These are phyloP conservation scores for Rubroboletus satanas DNA, from an alignment of 768 basidiomycete genomes.

Conservation along the genomic window DNA sequence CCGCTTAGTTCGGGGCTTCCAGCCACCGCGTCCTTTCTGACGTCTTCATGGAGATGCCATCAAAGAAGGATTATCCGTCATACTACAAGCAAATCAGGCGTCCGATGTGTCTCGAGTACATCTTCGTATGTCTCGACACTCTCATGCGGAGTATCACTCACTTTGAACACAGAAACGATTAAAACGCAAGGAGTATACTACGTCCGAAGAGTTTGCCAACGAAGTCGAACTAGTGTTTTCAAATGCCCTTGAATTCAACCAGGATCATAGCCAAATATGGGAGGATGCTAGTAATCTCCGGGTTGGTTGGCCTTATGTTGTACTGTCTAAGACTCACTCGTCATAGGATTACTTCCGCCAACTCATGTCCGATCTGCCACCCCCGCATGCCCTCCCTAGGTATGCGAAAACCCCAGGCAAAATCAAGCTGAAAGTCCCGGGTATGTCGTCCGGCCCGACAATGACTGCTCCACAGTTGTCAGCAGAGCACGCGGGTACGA, in stretches of 20 bases:
- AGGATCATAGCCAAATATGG: slow-evolving; percentile 80
- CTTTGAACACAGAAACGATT: slow-evolving; percentile 60
- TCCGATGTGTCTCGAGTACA: slow-evolving; percentile 73
- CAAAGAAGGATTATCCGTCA: slow-evolving; percentile 69
- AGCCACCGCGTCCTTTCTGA: slow-evolving; percentile 67
- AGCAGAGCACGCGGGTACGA: slow-evolving; percentile 12
- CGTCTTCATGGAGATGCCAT: slow-evolving; percentile 84
- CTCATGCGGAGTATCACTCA: background rate
- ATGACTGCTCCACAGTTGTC: slow-evolving; percentile 11
- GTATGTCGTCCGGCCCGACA: slow-evolving; percentile 23
- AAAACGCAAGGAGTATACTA: slow-evolving; percentile 73
- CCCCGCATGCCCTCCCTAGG: slow-evolving; percentile 58
- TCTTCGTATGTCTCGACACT: slow-evolving; percentile 54
- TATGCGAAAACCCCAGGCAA: slow-evolving; percentile 58
- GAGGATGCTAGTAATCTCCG: slow-evolving; percentile 67
- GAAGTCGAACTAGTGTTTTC: slow-evolving; percentile 90
- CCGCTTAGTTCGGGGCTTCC: background rate
- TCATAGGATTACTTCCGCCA: slow-evolving; percentile 67
- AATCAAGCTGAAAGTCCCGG: slow-evolving; percentile 70
- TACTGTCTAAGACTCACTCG: slow-evolving; percentile 9
- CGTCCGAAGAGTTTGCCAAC: slow-evolving; percentile 65
- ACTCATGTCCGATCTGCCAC: slow-evolving; percentile 74
- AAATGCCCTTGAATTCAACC: slow-evolving; percentile 87
- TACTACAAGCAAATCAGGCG: slow-evolving; percentile 80
- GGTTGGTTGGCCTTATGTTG: slow-evolving; percentile 37